Conservation (phyloP, 768 basidiomycete species). For the Podaxis sp. region DNA sequence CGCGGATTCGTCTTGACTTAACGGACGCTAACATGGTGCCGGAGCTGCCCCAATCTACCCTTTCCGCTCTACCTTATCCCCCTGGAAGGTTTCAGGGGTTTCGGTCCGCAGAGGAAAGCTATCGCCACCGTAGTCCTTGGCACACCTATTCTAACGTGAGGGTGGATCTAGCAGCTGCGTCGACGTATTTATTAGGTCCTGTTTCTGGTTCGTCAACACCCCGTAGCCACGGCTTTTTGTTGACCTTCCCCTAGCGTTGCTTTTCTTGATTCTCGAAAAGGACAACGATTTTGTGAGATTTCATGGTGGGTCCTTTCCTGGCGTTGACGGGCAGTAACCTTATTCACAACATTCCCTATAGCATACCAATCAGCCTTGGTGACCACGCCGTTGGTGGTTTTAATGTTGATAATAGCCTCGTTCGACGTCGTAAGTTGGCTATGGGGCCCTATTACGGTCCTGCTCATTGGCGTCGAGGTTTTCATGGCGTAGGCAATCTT, state of each 20-base stretch:
- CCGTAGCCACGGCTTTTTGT: background rate
- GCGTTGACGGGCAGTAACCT: background rate
- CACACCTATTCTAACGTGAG: conserved; percentile 65
- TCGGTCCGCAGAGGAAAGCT: conserved; percentile 30
- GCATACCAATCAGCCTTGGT: conserved; percentile 78
- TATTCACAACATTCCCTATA: conserved; percentile 20
- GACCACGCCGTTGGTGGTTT: conserved; percentile 54
- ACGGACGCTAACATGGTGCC: background rate
- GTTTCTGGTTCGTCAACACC: conserved; percentile 53
- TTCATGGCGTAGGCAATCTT: background rate
- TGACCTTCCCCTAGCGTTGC: conserved; percentile 35
- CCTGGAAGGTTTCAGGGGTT: background rate
- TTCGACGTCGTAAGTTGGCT: conserved; percentile 30
- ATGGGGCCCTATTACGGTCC: too few species aligned
- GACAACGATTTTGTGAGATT: conserved; percentile 75
- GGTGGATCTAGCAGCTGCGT: conserved; percentile 62
- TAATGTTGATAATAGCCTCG: conserved; percentile 52
- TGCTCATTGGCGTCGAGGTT: conserved; percentile 13
- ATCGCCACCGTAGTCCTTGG: conserved; percentile 53
- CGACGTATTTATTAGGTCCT: conserved; percentile 65
- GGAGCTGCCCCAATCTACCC: background rate
- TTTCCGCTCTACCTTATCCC: background rate
- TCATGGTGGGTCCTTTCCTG: conserved; percentile 53
- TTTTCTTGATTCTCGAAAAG: conserved; percentile 68
- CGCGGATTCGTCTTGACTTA: background rate